Evolutionary conservation across 2,329 filamentous ascomycete genomes (phyloP).

Genomic region (Botrytis byssoidea): DNA sequence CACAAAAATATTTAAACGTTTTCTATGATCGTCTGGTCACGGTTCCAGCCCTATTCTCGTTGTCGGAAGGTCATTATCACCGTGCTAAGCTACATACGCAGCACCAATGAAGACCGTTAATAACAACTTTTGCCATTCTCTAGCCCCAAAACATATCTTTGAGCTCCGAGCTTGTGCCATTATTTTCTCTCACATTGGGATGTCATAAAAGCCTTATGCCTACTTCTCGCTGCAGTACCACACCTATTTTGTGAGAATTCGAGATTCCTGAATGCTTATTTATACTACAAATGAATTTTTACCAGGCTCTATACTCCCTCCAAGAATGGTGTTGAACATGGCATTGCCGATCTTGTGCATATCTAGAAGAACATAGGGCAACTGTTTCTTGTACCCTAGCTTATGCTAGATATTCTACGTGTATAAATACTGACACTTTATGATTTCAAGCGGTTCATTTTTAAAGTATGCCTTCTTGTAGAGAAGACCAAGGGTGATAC

Average conservation of each 20-base stretch:
- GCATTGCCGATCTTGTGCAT: rapidly evolving
- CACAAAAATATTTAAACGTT: background rate
- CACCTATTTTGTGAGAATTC: rapidly evolving
- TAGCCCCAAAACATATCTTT: background rate
- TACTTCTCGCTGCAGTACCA: background rate
- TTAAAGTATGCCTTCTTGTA: no score
- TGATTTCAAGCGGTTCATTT: background rate
- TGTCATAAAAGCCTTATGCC: background rate
- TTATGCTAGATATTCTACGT: background rate
- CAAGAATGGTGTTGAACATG: background rate
- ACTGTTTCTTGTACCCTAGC: background rate
- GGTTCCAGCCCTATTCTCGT: background rate
- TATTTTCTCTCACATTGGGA: background rate
- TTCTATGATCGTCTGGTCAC: background rate
- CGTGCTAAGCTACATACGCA: background rate
- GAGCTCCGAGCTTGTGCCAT: background rate
- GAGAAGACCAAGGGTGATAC: no score
- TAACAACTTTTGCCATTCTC: no score
- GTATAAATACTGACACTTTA: background rate
- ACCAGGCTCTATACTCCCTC: rapidly evolving
- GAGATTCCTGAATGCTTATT: background rate
- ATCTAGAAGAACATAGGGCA: background rate
- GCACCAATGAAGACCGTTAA: background rate
- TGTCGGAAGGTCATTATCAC: background rate
- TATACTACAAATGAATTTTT: rapidly evolving